Base-by-base conservation (phyloP, 768 basidiomycete genomes). In the Piloderma croceum region DNA sequence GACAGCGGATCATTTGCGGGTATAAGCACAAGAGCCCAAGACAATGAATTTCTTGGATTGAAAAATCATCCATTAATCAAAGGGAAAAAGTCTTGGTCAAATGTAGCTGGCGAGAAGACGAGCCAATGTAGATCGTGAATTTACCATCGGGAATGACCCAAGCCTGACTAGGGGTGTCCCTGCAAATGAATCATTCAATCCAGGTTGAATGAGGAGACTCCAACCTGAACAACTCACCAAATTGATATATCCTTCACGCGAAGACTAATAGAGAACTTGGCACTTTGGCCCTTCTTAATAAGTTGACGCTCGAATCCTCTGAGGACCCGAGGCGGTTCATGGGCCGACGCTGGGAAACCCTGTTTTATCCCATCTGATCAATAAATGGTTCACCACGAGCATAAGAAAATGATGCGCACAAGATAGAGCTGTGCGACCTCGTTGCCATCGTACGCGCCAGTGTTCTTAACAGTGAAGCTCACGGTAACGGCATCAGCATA, bases 371-470 rank as follows among this genome's bases (percentile, higher is more conserved):
- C 27, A 29, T 29, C 9, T 29, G 10, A 29, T n/a, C n/a, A n/a
- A n/a, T n/a, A 15, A 29, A 29, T 9, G 15, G 27, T 9, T 15
- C 27, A 29, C 27, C 10, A 9, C 9, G 27, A 9, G 27, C 27
- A 29, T 9, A 15, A 9, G 27, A 9, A 15, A 29, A 9, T 29
- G 9, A 31, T 22, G 38, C 19, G 38, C 9, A 21, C 19, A 13
- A 79, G 58, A 43, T 79, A 79, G 20, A 77, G 45, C 43, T 77
- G 76, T 6, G 74, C 68, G 32, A 71, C 75, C 54, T 78, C 76
- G 12, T 68, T 63, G 1, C 77, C 79, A 11, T 58, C 64, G n/a
- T 71, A 45, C 2, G 52, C 45, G 21, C 78, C 78, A 1, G 61
- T 69, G 51, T 81, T 79, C 22, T 50, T 55, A 1, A 79, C 58